These are phyloP conservation scores for Fraxinus sp. DNA, from an alignment of 305 asterid species.

Conservation along the genomic window DNA sequence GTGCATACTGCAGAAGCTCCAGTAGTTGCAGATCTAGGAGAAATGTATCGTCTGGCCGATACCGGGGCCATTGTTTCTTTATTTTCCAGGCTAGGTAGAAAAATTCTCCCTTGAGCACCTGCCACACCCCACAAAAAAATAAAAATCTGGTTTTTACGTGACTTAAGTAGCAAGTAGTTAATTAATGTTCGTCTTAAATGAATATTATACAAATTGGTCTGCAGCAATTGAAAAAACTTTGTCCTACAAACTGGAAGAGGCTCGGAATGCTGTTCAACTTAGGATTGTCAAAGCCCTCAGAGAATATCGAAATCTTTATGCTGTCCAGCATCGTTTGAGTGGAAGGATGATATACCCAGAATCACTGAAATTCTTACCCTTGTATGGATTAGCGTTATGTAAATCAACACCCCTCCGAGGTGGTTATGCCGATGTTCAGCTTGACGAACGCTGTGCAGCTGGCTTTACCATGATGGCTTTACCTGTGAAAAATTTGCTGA, in stretches of 20 bases:
- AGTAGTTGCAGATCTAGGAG: conserved; percentile 83
- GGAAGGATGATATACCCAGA: conserved; percentile 98
- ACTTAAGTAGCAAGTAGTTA: not conserved
- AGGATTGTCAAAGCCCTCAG: conserved; percentile 85
- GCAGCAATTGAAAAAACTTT: conserved; percentile 92
- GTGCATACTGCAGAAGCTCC: conserved; percentile 98
- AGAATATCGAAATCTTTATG: conserved; percentile 88
- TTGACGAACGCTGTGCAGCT: conserved; percentile 91
- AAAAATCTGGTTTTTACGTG: not conserved
- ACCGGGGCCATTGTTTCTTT: conserved; percentile 79
- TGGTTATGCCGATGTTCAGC: conserved; percentile 80
- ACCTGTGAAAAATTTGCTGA: conserved; percentile 74
- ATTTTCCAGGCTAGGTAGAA: conserved; percentile 84
- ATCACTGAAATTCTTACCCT: conserved; percentile 66
- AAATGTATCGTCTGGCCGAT: conserved; percentile 95
- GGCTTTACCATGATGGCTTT: conserved; percentile 96
- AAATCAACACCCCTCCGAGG: conserved; percentile 87
- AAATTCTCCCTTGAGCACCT: conserved; percentile 19
- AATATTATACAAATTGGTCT: conserved; percentile 26
- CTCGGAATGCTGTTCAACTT: conserved; percentile 65
- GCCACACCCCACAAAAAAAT: not conserved
- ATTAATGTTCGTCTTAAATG: conserved; percentile 1
- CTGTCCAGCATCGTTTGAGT: conserved; percentile 86
- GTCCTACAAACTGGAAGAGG: conserved; percentile 87
- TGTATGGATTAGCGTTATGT: conserved; percentile 75